These are phyloP conservation scores for Plantago rigida DNA, from an alignment of 305 asterid species.

Conservation along the genomic window DNA sequence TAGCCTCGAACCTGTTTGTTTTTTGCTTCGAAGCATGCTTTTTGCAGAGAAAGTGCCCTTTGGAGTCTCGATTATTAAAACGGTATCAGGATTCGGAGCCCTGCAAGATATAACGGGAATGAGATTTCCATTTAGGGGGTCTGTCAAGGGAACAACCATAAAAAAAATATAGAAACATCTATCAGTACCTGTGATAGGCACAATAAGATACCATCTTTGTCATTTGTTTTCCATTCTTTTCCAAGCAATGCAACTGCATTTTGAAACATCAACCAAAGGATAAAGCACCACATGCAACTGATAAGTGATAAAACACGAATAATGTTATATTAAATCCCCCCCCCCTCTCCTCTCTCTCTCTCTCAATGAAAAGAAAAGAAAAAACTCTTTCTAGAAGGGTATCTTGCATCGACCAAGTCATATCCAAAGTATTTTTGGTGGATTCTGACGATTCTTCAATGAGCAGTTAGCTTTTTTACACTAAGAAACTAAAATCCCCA, in stretches of 20 bases:
- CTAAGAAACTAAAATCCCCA: too few species aligned
- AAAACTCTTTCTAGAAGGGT: too few species aligned
- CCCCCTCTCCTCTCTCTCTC: too few species aligned
- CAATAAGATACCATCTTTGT: slow-evolving; percentile 95
- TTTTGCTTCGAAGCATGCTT: slow-evolving; percentile 68
- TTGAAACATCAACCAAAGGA: slow-evolving; percentile 17
- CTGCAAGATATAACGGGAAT: slow-evolving; percentile 39
- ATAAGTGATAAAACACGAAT: background rate
- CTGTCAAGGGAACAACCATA: background rate
- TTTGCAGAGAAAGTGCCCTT: slow-evolving; percentile 69
- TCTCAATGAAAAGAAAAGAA: too few species aligned
- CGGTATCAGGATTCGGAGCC: slow-evolving; percentile 90
- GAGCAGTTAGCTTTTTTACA: too few species aligned
- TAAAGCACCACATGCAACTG: slow-evolving; percentile 22
- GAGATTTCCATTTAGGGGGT: slow-evolving; percentile 1
- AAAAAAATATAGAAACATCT: slow-evolving; percentile 3
- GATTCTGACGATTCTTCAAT: too few species aligned
- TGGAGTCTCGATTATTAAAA: slow-evolving; percentile 81
- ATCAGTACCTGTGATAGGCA: slow-evolving; percentile 81
- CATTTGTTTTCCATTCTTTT: slow-evolving; percentile 82
- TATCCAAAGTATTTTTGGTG: too few species aligned
- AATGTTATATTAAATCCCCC: too few species aligned
- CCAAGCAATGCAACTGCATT: slow-evolving; percentile 89
- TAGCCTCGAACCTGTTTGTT: slow-evolving; percentile 57
- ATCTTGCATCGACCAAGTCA: too few species aligned